These are phyloP conservation scores for Sarocladiaceae sp. DNA, from an alignment of 2,329 filamentous ascomycete species.

Conservation along the genomic window DNA sequence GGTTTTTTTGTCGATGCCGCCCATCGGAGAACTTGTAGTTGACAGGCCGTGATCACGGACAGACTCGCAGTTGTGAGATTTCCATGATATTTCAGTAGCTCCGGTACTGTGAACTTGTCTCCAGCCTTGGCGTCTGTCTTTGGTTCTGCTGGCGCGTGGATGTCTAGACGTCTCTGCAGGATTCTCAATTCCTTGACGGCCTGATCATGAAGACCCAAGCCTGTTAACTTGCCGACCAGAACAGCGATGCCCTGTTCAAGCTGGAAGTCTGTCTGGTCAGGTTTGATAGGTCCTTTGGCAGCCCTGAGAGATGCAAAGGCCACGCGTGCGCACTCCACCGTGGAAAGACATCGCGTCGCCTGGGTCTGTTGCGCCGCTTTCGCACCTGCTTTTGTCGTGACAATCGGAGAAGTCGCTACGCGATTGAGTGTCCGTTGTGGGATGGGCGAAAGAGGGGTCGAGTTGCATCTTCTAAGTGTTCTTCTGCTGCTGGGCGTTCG, in stretches of 20 bases:
- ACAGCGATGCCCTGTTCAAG: constrained; percentile 68
- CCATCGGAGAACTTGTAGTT: constrained; percentile 59
- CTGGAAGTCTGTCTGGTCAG: constrained; percentile 56
- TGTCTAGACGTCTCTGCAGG: constrained; percentile 57
- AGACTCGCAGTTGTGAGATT: constrained; percentile 38
- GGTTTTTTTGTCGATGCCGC: constrained; percentile 56
- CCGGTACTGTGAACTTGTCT: constrained; percentile 33
- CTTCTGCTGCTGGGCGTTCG: constrained; percentile 29
- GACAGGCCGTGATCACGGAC: constrained; percentile 53
- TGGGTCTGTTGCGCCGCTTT: constrained; percentile 21
- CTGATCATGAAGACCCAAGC: constrained; percentile 58
- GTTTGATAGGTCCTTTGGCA: constrained; percentile 45
- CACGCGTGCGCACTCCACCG: constrained; percentile 61
- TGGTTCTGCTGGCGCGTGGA: constrained; percentile 16
- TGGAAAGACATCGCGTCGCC: constrained; percentile 44
- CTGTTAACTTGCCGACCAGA: constrained; percentile 59
- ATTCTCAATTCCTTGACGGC: constrained; percentile 63
- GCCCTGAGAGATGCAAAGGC: constrained; percentile 61
- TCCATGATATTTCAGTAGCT: constrained; percentile 56
- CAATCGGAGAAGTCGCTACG: constrained; percentile 45
- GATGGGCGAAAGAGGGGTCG: constrained; percentile 54
- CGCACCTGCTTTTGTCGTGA: constrained; percentile 24
- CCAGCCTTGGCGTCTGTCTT: constrained; percentile 26
- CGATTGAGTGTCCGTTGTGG: constrained; percentile 57
- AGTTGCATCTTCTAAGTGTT: constrained; percentile 47